These are phyloP conservation scores for Hamamelis virginiana DNA, from an alignment of 164 flowering plant genomes.

Conservation along the genomic window DNA sequence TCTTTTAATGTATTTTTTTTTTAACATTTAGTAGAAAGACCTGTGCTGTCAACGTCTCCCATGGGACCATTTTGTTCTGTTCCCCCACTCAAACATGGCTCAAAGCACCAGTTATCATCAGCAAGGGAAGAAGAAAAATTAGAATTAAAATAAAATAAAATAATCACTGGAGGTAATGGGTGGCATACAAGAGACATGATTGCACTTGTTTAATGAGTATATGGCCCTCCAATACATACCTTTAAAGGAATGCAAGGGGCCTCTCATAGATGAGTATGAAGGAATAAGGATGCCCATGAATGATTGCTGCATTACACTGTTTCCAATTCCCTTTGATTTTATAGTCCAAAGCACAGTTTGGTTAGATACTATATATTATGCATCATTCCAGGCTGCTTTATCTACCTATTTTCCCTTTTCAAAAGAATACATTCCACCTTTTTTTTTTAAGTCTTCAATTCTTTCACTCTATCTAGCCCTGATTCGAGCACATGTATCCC, in stretches of 20 bases:
- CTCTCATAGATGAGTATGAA: not conserved
- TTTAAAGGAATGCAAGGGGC: constrained; percentile 12
- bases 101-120: constrained; percentile 11
- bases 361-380: not conserved
- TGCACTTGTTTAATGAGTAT: constrained; percentile 16
- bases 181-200: constrained; percentile 19
- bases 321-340: not conserved
- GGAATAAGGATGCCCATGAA: not conserved
- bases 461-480: too few relatives aligned
- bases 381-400: not conserved
- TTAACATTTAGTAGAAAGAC: too few relatives aligned
- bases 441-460: not conserved
- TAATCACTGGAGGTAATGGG: constrained; percentile 17
- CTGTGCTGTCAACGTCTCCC: constrained; percentile 11
- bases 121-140: constrained; percentile 1
- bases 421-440: not conserved
- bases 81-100: constrained; percentile 9
- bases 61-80: constrained; percentile 23
- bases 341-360: not conserved
- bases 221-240: constrained; percentile 16
- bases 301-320: constrained; percentile 6
- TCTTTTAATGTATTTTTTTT: too few relatives aligned
- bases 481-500: too few relatives aligned
- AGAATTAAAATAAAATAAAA: constrained; percentile 5
- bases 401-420: not conserved